Evolutionary conservation across 1,284 basidiomycete species (phyloP), one percentile per base, ranked within the genome.

Genomic region (Ganoderma sinense): DNA sequence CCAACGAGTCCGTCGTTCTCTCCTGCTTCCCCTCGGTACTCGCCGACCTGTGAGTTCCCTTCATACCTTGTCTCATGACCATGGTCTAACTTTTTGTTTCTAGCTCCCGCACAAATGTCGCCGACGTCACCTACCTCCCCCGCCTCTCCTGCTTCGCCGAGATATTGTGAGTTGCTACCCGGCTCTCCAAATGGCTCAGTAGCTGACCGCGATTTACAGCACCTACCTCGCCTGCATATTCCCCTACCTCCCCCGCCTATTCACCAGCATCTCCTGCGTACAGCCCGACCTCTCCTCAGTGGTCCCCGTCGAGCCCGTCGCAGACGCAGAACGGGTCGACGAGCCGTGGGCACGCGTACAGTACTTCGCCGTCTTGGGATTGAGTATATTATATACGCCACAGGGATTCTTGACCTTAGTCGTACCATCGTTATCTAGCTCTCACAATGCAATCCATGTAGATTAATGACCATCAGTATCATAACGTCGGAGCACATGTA

Each of bases 1-100:
- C 94, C 94, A 1, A 93, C 94, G 23, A 95, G 93, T 75, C 94
- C 94, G 0, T 94, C 93, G 0, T 95, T 94, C 84, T 94, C 92
- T 71, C 94, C 94, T n/a, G 90, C 93, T 36, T 94, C 93, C 26
- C 93, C 94, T 31, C 87, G 91, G 79, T 94, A 95, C 78, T 95
- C 93, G 62, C 94, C 94, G 39, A 93, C 67, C n/a, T 68, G 92
- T 84, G 91, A 84, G 90, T 87, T 69, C 67, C 75, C 23, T 59
- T 45, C 64, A 62, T 72, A 58, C 71, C 16, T 41, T 65, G 4
- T 2, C 20, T 36, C 36, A 26, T n/a, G n/a, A 4, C 4, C 39
- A 11, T 26, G 14, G 18, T 56, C 53, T 64, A 13, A 40, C 26
- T 23, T 11, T 58, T 56, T 36, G 51, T 39, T 23, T 23, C 4